These are phyloP conservation scores for Sordariomycetes sp. DNA, from an alignment of 2,329 filamentous ascomycete genomes.

Conservation along the genomic window DNA sequence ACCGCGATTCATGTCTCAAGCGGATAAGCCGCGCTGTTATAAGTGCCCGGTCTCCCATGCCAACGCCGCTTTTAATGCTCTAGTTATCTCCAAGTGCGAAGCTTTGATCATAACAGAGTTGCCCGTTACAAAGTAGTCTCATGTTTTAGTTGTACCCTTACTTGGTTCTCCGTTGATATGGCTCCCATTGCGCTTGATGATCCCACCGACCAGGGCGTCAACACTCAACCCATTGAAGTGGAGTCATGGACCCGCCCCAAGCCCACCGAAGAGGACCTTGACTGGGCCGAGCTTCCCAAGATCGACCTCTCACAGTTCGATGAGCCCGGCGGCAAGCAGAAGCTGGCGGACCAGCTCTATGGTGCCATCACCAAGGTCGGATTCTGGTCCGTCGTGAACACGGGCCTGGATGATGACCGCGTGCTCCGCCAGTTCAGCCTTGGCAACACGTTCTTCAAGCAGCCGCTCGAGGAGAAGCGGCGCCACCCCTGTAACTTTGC, in stretches of 20 bases:
- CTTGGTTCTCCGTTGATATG: background rate
- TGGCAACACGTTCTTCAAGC: constrained; percentile 44
- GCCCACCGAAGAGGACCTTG: constrained; percentile 12
- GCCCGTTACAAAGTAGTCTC: too few relatives aligned
- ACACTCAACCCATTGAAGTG: constrained; percentile 19
- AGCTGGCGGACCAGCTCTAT: constrained; percentile 40
- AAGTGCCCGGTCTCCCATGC: too few relatives aligned
- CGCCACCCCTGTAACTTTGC: constrained; percentile 40
- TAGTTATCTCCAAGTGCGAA: too few relatives aligned
- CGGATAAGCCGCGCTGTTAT: too few relatives aligned
- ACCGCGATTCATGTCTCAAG: too few relatives aligned
- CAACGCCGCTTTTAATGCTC: too few relatives aligned
- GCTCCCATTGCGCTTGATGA: background rate
- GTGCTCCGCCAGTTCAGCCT: constrained; percentile 51
- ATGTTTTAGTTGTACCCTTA: background rate
- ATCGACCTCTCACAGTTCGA: constrained; percentile 45
- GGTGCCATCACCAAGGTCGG: constrained; percentile 35
- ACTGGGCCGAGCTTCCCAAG: constrained; percentile 46
- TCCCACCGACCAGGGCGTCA: constrained; percentile 11
- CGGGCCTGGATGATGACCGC: constrained; percentile 47
- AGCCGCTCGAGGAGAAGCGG: constrained; percentile 47
- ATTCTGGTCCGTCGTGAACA: constrained; percentile 55
- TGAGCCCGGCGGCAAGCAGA: constrained; percentile 40
- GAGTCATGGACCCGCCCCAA: constrained; percentile 22
- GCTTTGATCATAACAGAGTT: too few relatives aligned